A percentile compares a stretch with the other conserved stretches of the same genome.
Conservation (phyloP, 2,329 filamentous ascomycete species). For the Thelonectria discophora region DNA sequence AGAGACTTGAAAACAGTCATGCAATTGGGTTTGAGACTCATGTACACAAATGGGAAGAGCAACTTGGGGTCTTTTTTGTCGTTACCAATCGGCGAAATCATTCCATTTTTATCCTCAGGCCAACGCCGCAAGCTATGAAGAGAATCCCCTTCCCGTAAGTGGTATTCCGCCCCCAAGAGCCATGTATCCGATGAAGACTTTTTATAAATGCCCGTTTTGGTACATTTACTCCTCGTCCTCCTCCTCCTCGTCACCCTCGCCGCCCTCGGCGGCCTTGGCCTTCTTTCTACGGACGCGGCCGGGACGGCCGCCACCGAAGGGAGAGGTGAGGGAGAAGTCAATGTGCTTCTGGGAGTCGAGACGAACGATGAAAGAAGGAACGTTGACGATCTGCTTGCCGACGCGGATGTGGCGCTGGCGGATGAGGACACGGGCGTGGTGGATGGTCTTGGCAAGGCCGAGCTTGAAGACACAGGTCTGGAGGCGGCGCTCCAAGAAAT, state of each 20-base stretch:
- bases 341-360: constrained; percentile 99
- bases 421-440: constrained; percentile 99
- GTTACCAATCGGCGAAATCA: constrained; percentile 48
- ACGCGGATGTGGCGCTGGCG: constrained; percentile 99
- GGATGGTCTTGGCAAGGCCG: constrained; percentile 99
- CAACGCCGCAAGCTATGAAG: constrained; percentile 63
- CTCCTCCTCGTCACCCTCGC: constrained; percentile 80
- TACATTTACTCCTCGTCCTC: constrained; percentile 80
- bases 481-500: constrained; percentile 99
- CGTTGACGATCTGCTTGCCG: constrained; percentile 99
- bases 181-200: constrained; percentile 43
- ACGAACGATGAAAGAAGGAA: constrained; percentile 98
- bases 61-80: constrained; percentile 35
- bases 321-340: constrained; percentile 96
- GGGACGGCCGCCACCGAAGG: constrained; percentile 95
- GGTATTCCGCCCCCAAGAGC: constrained; percentile 47
- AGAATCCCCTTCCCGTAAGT: constrained; percentile 52
- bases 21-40: constrained; percentile 37
- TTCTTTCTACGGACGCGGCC: constrained; percentile 99
- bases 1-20: constrained; percentile 16
- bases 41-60: constrained; percentile 38
- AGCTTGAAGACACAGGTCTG: constrained; percentile 99
- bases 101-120: constrained; percentile 58
- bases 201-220: constrained; percentile 42
- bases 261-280: constrained; percentile 93